These are phyloP conservation scores for Apiospora pterosperma DNA, from an alignment of 2,329 filamentous ascomycete species.

Conservation along the genomic window DNA sequence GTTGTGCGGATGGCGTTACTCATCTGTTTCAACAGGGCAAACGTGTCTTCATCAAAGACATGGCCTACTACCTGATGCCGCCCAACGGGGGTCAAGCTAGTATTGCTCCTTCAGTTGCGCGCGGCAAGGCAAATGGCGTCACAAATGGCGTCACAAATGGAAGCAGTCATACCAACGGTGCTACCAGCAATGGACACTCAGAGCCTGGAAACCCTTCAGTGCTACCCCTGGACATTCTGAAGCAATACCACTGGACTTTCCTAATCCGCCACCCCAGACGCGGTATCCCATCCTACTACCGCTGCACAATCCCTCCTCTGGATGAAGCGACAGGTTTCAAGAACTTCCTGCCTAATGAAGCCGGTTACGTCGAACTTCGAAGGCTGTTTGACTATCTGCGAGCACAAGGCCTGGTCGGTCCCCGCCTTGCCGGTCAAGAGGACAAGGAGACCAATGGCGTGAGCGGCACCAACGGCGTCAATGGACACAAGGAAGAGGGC, in stretches of 20 bases:
- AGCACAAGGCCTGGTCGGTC: slow-evolving; percentile 66
- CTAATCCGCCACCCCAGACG: slow-evolving; percentile 93
- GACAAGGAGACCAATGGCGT: slow-evolving; percentile 20
- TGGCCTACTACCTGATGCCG: slow-evolving; percentile 86
- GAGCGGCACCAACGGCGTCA: slow-evolving; percentile 61
- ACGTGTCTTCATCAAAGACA: slow-evolving; percentile 97
- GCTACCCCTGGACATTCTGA: slow-evolving; percentile 69
- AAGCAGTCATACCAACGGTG: slow-evolving; percentile 24
- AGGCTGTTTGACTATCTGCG: slow-evolving; percentile 83
- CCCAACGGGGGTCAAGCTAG: slow-evolving; percentile 64
- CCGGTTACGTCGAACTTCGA: slow-evolving; percentile 86
- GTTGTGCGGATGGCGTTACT: not conserved
- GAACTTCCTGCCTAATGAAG: slow-evolving; percentile 82
- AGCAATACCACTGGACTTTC: slow-evolving; percentile 90
- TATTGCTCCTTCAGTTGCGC: slow-evolving; percentile 71
- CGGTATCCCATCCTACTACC: slow-evolving; percentile 90
- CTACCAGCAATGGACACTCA: slow-evolving; percentile 46
- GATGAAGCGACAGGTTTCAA: slow-evolving; percentile 79
- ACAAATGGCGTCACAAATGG: slow-evolving; percentile 29
- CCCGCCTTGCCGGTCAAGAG: slow-evolving; percentile 50
- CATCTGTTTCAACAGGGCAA: slow-evolving; percentile 59
- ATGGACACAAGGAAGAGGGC: slow-evolving; percentile 28
- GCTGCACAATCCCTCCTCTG: slow-evolving; percentile 87
- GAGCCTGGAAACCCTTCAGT: slow-evolving; percentile 81
- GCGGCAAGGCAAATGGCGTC: slow-evolving; percentile 42